phyloP scores from a whole-genome alignment of 345 rosid species.

The Bruguiera sexangula region DNA sequence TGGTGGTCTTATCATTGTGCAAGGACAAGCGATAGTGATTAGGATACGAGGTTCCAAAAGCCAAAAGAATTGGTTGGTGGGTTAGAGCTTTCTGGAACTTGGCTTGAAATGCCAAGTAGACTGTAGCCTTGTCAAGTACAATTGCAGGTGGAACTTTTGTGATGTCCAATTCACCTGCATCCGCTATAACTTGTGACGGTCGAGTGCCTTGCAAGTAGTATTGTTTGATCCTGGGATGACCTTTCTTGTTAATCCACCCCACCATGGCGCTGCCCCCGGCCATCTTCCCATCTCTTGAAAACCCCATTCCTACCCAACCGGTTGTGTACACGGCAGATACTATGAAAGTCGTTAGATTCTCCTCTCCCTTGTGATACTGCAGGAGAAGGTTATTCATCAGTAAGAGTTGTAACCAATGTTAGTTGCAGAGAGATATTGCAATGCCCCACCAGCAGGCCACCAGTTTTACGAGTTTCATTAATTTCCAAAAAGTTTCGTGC shows the following conservation, averaged over 20 bases:
- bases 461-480: background rate
- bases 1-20: constrained; percentile 67
- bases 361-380: constrained; percentile 67
- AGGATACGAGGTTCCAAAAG: constrained; percentile 60
- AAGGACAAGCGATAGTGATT: constrained; percentile 42
- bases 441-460: background rate
- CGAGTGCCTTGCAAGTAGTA: constrained; percentile 67
- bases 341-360: constrained; percentile 60
- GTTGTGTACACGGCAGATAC: constrained; percentile 74
- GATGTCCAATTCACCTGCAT: constrained; percentile 72
- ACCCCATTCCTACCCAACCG: constrained; percentile 94
- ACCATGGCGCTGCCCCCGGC: constrained; percentile 86
- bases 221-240: constrained; percentile 67
- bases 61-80: constrained; percentile 63
- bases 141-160: constrained; percentile 65
- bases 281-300: constrained; percentile 87
- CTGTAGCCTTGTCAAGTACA: constrained; percentile 67
- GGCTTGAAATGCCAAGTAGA: constrained; percentile 76
- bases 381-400: background rate
- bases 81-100: constrained; percentile 45
- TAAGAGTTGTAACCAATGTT: background rate
- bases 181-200: constrained; percentile 55
- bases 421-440: background rate
- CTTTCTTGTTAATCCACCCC: constrained; percentile 79
- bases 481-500: background rate